A percentile compares a stretch with the other conserved stretches of the same genome.
These are phyloP conservation scores for Papilionanthe hybrid DNA, from an alignment of 116 monocot genomes.

Conservation along the genomic window DNA sequence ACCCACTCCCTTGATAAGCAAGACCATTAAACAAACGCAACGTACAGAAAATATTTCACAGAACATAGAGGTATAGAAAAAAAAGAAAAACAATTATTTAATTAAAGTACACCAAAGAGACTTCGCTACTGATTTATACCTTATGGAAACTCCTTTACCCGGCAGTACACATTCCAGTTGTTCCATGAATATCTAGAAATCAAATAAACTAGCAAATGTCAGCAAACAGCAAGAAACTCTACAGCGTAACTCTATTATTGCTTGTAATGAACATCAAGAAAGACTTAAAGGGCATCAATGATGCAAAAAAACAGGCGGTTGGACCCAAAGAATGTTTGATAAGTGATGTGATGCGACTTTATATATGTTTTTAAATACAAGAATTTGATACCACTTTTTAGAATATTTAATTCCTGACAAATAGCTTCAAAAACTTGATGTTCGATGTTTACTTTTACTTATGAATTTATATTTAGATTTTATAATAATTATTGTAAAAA, in stretches of 20 bases:
- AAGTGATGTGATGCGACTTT: too few species aligned
- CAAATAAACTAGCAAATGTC: background rate
- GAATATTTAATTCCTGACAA: too few species aligned
- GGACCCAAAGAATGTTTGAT: background rate
- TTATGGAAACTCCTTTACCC: constrained; percentile 43
- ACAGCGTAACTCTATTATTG: background rate
- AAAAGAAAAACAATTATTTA: background rate
- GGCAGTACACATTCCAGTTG: constrained; percentile 57
- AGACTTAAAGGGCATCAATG: background rate
- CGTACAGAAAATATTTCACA: background rate
- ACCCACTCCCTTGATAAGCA: constrained; percentile 16
- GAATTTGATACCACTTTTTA: too few species aligned
- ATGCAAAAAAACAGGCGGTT: background rate
- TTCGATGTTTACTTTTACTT: too few species aligned
- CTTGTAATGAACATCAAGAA: background rate
- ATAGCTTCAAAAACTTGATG: too few species aligned
- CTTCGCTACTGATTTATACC: constrained; percentile 33
- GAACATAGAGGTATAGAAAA: background rate
- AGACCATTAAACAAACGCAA: constrained; percentile 10
- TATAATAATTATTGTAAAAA: too few species aligned
- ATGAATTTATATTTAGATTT: too few species aligned
- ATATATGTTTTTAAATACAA: too few species aligned
- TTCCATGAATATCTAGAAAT: constrained; percentile 70
- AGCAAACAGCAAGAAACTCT: background rate
- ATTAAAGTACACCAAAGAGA: background rate